A percentile compares a stretch with the other conserved stretches of the same genome.
phyloP scores from a whole-genome alignment of 176 grass and related monocot genomes.

The Lolium rigidum region DNA sequence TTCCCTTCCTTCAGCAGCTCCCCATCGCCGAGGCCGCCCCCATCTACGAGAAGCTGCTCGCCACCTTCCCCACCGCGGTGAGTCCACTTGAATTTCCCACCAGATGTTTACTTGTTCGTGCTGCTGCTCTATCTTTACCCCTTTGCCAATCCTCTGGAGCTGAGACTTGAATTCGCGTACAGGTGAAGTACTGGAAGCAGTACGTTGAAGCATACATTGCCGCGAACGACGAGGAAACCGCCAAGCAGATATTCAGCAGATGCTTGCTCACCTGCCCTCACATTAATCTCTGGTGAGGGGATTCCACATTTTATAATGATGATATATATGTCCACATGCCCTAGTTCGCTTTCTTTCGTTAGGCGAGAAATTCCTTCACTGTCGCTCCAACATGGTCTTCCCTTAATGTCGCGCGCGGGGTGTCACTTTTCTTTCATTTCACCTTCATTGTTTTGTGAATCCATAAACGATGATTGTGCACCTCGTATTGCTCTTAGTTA shows the following conservation, averaged over 20 bases:
- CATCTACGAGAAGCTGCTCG: slow-evolving; percentile 87
- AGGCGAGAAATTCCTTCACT: not conserved
- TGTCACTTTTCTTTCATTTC: not conserved
- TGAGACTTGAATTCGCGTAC: not conserved
- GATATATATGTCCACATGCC: not conserved
- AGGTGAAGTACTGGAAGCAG: slow-evolving; percentile 99
- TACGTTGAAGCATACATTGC: slow-evolving; percentile 91
- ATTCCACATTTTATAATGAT: not conserved
- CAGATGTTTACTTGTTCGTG: not conserved
- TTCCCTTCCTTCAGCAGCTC: slow-evolving; percentile 58
- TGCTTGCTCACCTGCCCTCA: slow-evolving; percentile 91
- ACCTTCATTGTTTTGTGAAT: not conserved
- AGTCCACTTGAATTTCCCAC: slow-evolving; percentile 22
- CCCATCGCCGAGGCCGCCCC: slow-evolving; percentile 74
- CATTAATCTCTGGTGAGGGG: slow-evolving; percentile 76
- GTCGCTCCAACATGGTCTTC: not conserved
- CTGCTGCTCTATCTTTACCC: not conserved
- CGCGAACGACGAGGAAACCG: slow-evolving; percentile 70
- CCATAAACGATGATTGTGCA: too few species aligned
- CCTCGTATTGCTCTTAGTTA: slow-evolving; percentile 6
- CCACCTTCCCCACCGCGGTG: slow-evolving; percentile 82
- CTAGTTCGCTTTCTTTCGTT: not conserved
- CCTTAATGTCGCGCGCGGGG: not conserved
- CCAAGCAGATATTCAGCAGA: slow-evolving; percentile 96
- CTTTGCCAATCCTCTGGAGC: not conserved